phyloP scores from a whole-genome alignment of 2,329 filamentous ascomycete genomes.

The Aspergillus unguis region DNA sequence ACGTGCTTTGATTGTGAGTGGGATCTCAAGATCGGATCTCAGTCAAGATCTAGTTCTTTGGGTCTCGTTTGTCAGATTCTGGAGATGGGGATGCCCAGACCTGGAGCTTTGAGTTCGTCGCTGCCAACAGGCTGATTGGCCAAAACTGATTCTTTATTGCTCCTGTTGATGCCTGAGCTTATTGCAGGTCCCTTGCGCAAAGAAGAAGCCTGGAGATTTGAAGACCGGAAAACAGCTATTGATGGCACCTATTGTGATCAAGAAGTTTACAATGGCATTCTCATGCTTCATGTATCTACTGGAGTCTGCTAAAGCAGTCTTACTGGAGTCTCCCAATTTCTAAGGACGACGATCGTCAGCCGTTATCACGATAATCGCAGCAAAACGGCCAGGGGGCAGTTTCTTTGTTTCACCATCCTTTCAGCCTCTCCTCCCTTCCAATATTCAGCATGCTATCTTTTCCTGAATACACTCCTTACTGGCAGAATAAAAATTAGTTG shows the following conservation, averaged over 20 bases:
- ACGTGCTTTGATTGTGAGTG: no score
- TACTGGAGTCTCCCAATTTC: background rate
- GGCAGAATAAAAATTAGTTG: slow-evolving; percentile 1
- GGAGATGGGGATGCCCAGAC: background rate
- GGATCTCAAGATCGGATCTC: no score
- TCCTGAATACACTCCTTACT: slow-evolving; percentile 1
- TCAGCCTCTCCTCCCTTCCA: slow-evolving; percentile 1
- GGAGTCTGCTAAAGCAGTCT: background rate
- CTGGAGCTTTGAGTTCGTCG: background rate
- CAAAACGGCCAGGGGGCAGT: slow-evolving; percentile 6
- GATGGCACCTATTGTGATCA: no score
- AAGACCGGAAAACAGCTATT: no score
- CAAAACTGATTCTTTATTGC: background rate
- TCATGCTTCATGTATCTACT: no score
- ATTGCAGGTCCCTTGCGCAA: no score
- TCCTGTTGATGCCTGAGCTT: background rate
- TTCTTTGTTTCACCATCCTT: slow-evolving; percentile 9
- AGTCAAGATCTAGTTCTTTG: background rate
- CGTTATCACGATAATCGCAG: slow-evolving; percentile 7
- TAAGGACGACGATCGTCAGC: slow-evolving; percentile 5
- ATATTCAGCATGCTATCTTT: slow-evolving; percentile 2
- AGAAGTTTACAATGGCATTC: no score
- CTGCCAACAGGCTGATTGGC: background rate
- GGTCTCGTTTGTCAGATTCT: background rate
- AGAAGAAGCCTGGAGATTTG: no score